These are phyloP conservation scores for Quercus alba DNA, from an alignment of 306 rosid genomes.

Conservation along the genomic window DNA sequence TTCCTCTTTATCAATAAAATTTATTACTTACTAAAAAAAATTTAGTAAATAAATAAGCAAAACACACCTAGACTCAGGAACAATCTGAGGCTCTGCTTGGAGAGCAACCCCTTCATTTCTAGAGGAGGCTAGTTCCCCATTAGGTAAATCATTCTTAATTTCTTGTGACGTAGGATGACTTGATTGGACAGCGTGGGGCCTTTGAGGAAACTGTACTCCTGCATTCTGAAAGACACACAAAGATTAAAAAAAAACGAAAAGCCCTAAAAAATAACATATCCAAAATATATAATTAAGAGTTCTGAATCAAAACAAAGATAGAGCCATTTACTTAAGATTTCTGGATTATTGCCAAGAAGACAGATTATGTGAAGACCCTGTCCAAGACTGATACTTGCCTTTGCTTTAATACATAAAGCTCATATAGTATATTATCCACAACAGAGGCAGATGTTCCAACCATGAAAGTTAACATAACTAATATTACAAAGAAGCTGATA, in stretches of 20 bases:
- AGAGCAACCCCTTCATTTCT: constrained; percentile 42
- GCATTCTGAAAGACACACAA: constrained; percentile 63
- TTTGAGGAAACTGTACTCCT: constrained; percentile 81
- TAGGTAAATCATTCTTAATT: constrained; percentile 33
- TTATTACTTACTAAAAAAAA: not conserved
- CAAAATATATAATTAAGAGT: not conserved
- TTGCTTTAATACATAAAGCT: not conserved
- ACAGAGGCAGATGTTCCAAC: not conserved
- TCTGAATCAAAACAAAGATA: not conserved
- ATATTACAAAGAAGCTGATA: not conserved
- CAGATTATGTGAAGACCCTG: not conserved
- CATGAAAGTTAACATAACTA: not conserved
- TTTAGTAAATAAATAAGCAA: constrained; percentile 5
- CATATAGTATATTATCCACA: not conserved
- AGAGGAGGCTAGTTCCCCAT: constrained; percentile 50
- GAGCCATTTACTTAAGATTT: not conserved
- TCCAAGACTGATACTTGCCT: not conserved
- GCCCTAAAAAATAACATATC: not conserved
- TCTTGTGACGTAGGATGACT: constrained; percentile 49
- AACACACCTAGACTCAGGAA: constrained; percentile 82
- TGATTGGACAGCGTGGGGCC: constrained; percentile 50
- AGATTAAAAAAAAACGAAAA: not conserved
- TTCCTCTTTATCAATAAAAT: no score
- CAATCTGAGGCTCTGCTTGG: constrained; percentile 47
- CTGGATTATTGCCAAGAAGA: not conserved